Base-by-base conservation (phyloP, 78 protist genomes). In the Parvularia atlantis region DNA sequence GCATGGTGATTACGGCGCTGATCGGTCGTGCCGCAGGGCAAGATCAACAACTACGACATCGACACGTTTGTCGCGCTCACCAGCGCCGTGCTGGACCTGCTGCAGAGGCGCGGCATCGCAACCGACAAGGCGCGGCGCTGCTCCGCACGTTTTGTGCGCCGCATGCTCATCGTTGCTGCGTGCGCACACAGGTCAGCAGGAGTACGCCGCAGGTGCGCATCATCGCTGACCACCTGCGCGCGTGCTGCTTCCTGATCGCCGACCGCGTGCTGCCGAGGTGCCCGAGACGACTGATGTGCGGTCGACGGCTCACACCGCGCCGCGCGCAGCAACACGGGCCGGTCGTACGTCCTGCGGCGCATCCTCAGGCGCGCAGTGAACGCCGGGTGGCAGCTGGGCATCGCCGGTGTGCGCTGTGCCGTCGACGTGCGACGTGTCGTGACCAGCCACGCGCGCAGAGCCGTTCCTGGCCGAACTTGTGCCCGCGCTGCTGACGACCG, bases 301-400 rank as follows among this genome's bases (percentile, higher is more conserved):
- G n/a, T n/a, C n/a, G n/a, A n/a, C n/a, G n/a, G n/a, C n/a, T n/a
- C n/a, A n/a, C n/a, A n/a, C n/a, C n/a, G n/a, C n/a, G n/a, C n/a
- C n/a, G n/a, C n/a, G n/a, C n/a, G n/a, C n/a, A n/a, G n/a, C n/a
- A 60, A 75, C 68, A 43, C 69, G 40, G 86, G 86, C 11, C 70
- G 91, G 13, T 87, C 85, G 9, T 86, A 82, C 66, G 87, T 86
- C 0, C 48, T 78, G 16, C 63, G 91, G 20, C 82, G 79, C 62
- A 65, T 82, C 37, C 73, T 76, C 64, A 59, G 87, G 46, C 66
- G 87, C 37, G 79, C 87, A 28, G 37, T 73, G 30, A 57, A 69
- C 35, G 66, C 54, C 57, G 82, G 76, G 22, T 33, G 28, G 31
- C 35, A 40, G 28, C 44, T 83, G 16, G 88, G 84, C 0, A 44